These are phyloP conservation scores for Cenchrus fungigraminus DNA, from an alignment of 176 grass and related monocot genomes.

Conservation along the genomic window DNA sequence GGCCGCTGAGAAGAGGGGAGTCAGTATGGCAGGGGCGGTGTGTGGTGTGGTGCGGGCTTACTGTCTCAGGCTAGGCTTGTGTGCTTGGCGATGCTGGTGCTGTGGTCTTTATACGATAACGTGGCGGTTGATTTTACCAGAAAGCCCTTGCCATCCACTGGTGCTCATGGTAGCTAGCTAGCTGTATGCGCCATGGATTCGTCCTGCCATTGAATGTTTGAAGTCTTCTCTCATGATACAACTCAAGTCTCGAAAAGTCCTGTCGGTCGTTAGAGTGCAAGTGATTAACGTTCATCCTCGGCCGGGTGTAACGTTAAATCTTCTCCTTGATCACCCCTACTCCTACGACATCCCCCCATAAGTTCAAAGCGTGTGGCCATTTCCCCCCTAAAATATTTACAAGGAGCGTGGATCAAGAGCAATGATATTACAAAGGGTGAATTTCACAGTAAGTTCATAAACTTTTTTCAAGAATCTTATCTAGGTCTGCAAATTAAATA, in stretches of 20 bases:
- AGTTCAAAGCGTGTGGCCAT: too few relatives aligned
- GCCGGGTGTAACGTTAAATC: too few relatives aligned
- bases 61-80: neutral
- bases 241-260: neutral
- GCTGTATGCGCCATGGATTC: neutral
- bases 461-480: too few relatives aligned
- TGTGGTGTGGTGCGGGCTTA: neutral
- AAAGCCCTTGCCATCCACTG: neutral
- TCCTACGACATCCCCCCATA: too few relatives aligned
- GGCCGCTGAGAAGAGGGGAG: constrained; percentile 35
- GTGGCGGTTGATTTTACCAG: neutral
- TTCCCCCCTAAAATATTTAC: too few relatives aligned
- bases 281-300: neutral
- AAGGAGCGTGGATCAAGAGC: too few relatives aligned
- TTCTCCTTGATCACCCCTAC: too few relatives aligned
- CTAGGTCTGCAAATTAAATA: too few relatives aligned
- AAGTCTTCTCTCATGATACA: neutral
- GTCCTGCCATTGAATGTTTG: neutral
- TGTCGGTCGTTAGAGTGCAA: neutral
- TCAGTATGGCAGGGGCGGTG: constrained; percentile 4
- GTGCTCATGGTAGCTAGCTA: neutral
- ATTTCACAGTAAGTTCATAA: too few relatives aligned
- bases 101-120: constrained; percentile 8
- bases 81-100: neutral
- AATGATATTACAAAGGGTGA: too few relatives aligned